Evolutionary conservation across 768 basidiomycete genomes (phyloP).

Genomic region (Lentinula aciculospora): DNA sequence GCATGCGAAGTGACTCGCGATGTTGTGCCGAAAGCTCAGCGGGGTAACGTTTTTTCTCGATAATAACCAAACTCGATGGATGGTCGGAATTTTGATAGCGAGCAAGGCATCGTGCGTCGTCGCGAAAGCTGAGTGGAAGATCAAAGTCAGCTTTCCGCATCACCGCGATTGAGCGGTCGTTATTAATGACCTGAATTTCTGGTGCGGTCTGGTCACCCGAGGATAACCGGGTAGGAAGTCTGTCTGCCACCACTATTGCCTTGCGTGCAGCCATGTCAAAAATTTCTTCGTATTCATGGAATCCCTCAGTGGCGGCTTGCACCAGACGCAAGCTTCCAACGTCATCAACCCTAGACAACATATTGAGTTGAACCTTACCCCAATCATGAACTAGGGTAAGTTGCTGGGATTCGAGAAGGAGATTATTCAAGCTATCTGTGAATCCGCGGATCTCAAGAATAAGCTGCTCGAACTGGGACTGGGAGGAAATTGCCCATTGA

Average conservation of each 20-base stretch:
- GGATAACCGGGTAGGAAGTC: no score
- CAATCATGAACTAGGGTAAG: background rate
- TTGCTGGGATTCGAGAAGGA: constrained; percentile 9
- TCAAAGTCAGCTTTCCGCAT: background rate
- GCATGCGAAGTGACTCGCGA: background rate
- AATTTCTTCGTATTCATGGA: background rate
- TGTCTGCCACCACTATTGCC: background rate
- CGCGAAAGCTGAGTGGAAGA: background rate
- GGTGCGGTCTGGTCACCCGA: background rate
- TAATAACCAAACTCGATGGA: constrained; percentile 5
- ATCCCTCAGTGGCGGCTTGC: background rate
- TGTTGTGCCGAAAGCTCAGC: constrained; percentile 1
- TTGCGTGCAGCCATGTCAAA: background rate
- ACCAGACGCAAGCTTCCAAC: background rate
- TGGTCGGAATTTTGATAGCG: background rate
- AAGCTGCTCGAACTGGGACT: constrained; percentile 8
- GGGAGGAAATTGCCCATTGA: constrained; percentile 6
- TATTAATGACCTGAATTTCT: background rate
- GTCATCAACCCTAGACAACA: constrained; percentile 2
- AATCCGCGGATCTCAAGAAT: constrained; percentile 3
- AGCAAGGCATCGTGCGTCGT: background rate
- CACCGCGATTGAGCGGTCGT: background rate
- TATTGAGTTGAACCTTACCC: constrained; percentile 4
- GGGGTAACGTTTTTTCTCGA: constrained; percentile 7
- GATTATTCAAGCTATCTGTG: constrained; percentile 7